phyloP scores from a whole-genome alignment of 495 filamentous ascomycete genomes.

The Tuber brumale region DNA sequence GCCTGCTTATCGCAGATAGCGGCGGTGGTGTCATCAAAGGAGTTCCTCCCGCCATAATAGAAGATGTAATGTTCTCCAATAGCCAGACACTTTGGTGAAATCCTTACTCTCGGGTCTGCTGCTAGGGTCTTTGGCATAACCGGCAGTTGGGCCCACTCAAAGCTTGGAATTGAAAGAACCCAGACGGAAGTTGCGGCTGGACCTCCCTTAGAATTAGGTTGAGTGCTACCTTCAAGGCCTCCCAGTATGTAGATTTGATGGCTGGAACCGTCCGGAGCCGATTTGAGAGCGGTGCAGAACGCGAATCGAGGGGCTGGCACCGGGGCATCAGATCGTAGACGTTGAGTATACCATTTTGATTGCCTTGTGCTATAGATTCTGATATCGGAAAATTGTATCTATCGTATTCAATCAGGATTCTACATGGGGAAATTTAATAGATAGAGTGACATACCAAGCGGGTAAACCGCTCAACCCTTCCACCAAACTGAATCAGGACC shows the following conservation, averaged over 20 bases:
- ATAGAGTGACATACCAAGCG: background rate
- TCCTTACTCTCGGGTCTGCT: background rate
- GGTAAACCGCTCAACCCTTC: background rate
- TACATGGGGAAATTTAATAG: background rate
- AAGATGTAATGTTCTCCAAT: constrained; percentile 20
- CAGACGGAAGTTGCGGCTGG: background rate
- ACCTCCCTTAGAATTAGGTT: background rate
- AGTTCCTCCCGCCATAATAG: constrained; percentile 19
- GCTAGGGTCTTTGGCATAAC: background rate
- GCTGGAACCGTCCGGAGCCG: constrained; percentile 11
- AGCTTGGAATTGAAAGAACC: constrained; percentile 14
- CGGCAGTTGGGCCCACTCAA: constrained; percentile 16
- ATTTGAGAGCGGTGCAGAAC: constrained; percentile 9
- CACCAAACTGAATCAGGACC: constrained; percentile 19
- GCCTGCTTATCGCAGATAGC: constrained; percentile 8
- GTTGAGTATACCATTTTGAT: constrained; percentile 17
- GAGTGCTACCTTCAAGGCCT: background rate
- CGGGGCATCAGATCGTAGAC: background rate
- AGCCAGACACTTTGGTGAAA: constrained; percentile 4
- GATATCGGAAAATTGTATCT: constrained; percentile 13
- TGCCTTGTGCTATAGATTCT: constrained; percentile 15
- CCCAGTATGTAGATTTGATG: constrained; percentile 19
- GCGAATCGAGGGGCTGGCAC: constrained; percentile 8
- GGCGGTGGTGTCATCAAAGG: background rate
- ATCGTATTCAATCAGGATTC: no score